These are phyloP conservation scores for Ogataea methylovora DNA, from an alignment of 805 yeast species.

Conservation along the genomic window DNA sequence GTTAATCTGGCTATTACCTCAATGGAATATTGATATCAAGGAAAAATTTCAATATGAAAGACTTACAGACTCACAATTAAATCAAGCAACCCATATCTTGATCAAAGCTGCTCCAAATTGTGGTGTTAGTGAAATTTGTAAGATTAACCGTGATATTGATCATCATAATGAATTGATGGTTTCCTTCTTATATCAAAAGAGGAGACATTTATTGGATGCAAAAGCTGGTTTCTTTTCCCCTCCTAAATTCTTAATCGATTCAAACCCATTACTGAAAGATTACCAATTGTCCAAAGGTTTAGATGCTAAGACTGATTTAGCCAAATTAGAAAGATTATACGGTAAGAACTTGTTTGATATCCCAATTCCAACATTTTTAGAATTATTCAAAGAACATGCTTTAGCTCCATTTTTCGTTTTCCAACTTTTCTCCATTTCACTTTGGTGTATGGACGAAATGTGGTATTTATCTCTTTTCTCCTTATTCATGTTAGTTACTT, in stretches of 20 bases:
- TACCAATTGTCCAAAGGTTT: constrained; percentile 42
- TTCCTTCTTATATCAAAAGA: constrained; percentile 83
- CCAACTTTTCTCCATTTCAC: constrained; percentile 90
- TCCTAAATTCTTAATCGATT: constrained; percentile 70
- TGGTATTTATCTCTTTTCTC: constrained; percentile 95
- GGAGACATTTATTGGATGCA: constrained; percentile 70
- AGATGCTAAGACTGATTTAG: constrained; percentile 14
- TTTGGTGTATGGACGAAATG: constrained; percentile 94
- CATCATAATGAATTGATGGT: constrained; percentile 54
- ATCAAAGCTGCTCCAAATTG: constrained; percentile 78
- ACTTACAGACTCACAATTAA: constrained; percentile 24
- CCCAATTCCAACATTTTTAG: constrained; percentile 87
- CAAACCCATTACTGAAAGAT: constrained; percentile 45
- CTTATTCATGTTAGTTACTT: constrained; percentile 83
- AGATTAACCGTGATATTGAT: constrained; percentile 45
- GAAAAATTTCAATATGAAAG: constrained; percentile 58
- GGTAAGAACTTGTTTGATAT: constrained; percentile 90
- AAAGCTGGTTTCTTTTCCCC: constrained; percentile 58
- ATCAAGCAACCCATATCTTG: constrained; percentile 64
- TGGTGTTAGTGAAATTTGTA: constrained; percentile 78
- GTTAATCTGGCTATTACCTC: constrained; percentile 82
- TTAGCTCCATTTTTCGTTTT: constrained; percentile 97
- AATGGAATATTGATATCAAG: constrained; percentile 76
- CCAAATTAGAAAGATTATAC: constrained; percentile 45
- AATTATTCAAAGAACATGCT: constrained; percentile 93